Conservation (phyloP, 805 yeast genomes). For the Wilhelminamyces savonicus region DNA sequence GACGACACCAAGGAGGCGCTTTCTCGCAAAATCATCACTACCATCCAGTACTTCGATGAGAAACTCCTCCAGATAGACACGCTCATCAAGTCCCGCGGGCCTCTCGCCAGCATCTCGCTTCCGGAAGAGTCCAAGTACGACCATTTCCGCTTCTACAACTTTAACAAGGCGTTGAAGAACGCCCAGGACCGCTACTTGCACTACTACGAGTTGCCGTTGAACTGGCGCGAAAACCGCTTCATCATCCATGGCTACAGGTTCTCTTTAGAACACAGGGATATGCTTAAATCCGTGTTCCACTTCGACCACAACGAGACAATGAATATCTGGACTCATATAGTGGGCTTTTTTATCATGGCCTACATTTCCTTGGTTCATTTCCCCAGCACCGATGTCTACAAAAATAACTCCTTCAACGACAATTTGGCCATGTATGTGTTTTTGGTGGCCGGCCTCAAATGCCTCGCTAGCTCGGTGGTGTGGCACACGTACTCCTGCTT, state of each 20-base stretch:
- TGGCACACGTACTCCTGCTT: conserved; percentile 94
- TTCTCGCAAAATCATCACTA: conserved; percentile 32
- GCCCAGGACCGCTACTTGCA: conserved; percentile 48
- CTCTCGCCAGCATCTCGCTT: conserved; percentile 16
- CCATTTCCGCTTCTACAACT: conserved; percentile 31
- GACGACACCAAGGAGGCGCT: conserved; percentile 19
- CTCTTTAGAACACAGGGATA: conserved; percentile 53
- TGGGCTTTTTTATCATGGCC: conserved; percentile 57
- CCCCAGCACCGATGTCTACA: conserved; percentile 53
- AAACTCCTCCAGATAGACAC: conserved; percentile 33
- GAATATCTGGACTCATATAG: conserved; percentile 88
- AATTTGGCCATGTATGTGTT: conserved; percentile 56
- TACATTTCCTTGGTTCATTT: conserved; percentile 55
- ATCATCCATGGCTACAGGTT: conserved; percentile 84
- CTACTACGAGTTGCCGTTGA: conserved; percentile 82
- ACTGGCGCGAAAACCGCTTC: conserved; percentile 89
- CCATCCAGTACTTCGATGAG: conserved; percentile 38
- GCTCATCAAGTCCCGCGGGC: conserved; percentile 26
- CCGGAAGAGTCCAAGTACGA: conserved; percentile 24
- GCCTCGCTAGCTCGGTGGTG: conserved; percentile 69
- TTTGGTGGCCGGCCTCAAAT: conserved; percentile 65
- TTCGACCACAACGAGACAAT: conserved; percentile 79
- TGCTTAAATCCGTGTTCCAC: conserved; percentile 53
- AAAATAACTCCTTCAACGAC: conserved; percentile 32
- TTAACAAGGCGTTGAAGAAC: conserved; percentile 28